These are phyloP conservation scores for Boletus smithii DNA, from an alignment of 1,284 basidiomycete genomes.

Conservation along the genomic window DNA sequence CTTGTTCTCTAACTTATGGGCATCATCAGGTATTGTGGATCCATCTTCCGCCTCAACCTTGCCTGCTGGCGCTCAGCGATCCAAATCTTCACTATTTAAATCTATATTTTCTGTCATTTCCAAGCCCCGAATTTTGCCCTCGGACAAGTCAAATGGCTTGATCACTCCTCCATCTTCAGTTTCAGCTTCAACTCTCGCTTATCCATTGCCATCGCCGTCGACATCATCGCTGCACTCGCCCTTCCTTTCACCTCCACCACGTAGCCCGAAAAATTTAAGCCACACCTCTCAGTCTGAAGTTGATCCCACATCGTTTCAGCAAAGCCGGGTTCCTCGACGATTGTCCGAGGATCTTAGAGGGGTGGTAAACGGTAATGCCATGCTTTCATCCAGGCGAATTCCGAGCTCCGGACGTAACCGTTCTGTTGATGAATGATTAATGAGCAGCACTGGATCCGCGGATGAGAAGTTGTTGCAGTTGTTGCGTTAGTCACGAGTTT, in stretches of 20 bases:
- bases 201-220: conserved; percentile 23
- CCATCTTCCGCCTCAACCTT: conserved; percentile 34
- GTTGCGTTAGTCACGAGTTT: neutral
- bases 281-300: conserved; percentile 7
- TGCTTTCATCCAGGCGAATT: conserved; percentile 20
- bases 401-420: conserved; percentile 6
- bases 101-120: conserved; percentile 53
- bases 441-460: neutral
- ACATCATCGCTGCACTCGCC: conserved; percentile 18
- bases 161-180: conserved; percentile 50
- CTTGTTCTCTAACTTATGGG: neutral
- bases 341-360: conserved; percentile 12
- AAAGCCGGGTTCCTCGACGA: conserved; percentile 14
- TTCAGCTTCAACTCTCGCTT: conserved; percentile 18
- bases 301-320: conserved; percentile 6
- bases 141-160: conserved; percentile 51
- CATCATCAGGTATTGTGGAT: conserved; percentile 34
- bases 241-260: conserved; percentile 26
- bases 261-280: conserved; percentile 16
- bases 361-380: conserved; percentile 2
- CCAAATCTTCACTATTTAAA: conserved; percentile 60
- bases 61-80: conserved; percentile 29
- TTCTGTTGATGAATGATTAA: conserved; percentile 21
- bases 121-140: conserved; percentile 34
- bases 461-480: neutral